Base-by-base conservation (phyloP, 2,329 filamentous ascomycete species). In the Neonectria hederae region DNA sequence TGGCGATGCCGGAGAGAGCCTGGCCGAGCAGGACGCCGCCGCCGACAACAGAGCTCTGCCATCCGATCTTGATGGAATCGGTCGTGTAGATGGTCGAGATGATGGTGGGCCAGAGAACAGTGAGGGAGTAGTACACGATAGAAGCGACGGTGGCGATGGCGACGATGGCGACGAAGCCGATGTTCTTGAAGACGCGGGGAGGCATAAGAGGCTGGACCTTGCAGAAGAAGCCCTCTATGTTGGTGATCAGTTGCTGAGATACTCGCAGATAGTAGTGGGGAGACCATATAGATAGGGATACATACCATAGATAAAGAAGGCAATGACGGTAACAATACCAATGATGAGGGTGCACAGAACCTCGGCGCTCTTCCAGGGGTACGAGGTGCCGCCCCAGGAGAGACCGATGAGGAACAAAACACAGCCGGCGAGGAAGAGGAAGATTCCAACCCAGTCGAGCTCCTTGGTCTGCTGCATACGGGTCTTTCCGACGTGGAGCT, bases 401-500 rank as follows among this genome's bases (percentile, higher is more conserved):
- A 84, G 75, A 19, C 82, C 82, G 49, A 84, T 68, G 46, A 83
- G 74, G 63, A 83, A 78, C 14, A 82, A 71, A 3, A 82, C 73
- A 10, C 79, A 76, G 24, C 83, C 82, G 14, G 74, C 70, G 13
- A 78, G 67, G 68, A 79, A 83, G 1, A 85, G 74, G 38, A 80
- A 68, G 55, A 83, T 79, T 30, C 83, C 83, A 42, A 82, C 59
- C 63, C 76, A 82, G 69, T 85, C 85, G 13, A 86, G 76, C 61
- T 80, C 76, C 68, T 76, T 80, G 46, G 82, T 65, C 68, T 79
- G 76, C 65, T 81, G 73, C 68, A 75, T 67, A 49, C 74, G 75
- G 2, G 76, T 75, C 70, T 79, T 80, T 40, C 76, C 72, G 24
- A 78, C 70, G 63, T 83, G 80, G 19, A 83, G 77, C 72, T 81